These are phyloP conservation scores for Xylariaceae sp. DNA, from an alignment of 2,329 filamentous ascomycete genomes.

Conservation along the genomic window DNA sequence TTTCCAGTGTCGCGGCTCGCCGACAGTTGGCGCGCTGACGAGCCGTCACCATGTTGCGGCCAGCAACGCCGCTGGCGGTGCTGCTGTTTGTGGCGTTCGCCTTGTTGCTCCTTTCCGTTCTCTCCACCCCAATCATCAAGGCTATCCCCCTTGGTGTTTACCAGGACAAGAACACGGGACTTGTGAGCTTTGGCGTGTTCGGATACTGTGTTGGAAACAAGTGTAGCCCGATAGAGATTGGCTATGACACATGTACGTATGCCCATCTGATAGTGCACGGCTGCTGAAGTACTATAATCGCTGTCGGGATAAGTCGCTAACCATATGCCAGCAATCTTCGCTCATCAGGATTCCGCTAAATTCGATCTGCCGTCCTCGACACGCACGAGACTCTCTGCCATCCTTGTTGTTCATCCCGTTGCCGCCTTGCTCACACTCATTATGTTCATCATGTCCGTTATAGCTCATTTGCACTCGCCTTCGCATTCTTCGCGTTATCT, in stretches of 20 bases:
- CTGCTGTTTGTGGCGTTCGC: constrained; percentile 85
- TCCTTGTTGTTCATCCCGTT: constrained; percentile 91
- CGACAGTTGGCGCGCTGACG: constrained; percentile 40
- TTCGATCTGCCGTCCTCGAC: constrained; percentile 64
- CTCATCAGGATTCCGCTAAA: constrained; percentile 35
- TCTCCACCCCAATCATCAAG: constrained; percentile 91
- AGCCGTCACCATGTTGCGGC: constrained; percentile 75
- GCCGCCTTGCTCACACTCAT: constrained; percentile 85
- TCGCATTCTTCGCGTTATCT: constrained; percentile 91
- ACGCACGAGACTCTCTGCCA: constrained; percentile 75
- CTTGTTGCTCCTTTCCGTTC: constrained; percentile 80
- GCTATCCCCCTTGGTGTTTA: constrained; percentile 82
- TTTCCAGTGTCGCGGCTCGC: constrained; percentile 37
- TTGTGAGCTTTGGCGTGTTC: constrained; percentile 90
- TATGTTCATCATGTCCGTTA: constrained; percentile 78
- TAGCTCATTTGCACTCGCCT: constrained; percentile 84
- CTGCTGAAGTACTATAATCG: background rate
- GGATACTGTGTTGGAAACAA: constrained; percentile 74
- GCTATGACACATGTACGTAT: constrained; percentile 77
- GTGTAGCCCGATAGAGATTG: constrained; percentile 79
- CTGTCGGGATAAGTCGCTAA: constrained; percentile 22
- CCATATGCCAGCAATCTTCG: constrained; percentile 28
- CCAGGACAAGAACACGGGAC: constrained; percentile 80
- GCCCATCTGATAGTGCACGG: background rate
- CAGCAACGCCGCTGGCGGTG: constrained; percentile 88